Percentiles rank a stretch among this genome's conserved stretches.
Conservation (phyloP, 768 basidiomycete species). For the Kwoniella newhampshirensis region DNA sequence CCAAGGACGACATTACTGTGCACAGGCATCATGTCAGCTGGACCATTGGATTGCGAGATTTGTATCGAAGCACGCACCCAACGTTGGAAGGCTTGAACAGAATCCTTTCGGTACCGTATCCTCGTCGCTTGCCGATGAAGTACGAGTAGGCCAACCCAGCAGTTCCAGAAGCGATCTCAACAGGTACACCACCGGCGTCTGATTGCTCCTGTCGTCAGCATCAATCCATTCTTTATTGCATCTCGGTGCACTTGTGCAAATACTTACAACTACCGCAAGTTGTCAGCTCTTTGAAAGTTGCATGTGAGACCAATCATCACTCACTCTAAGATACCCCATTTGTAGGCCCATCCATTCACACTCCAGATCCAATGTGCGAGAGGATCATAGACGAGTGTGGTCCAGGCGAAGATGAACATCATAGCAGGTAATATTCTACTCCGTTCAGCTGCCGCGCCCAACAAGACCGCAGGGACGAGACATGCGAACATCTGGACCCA, state of each 20-base stretch:
- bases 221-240: background rate
- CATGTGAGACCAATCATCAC: background rate
- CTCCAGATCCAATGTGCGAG: slow-evolving; percentile 98
- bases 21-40: background rate
- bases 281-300: background rate
- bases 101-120: slow-evolving; percentile 84
- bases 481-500: slow-evolving; percentile 55
- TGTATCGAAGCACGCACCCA: slow-evolving; percentile 12
- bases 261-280: slow-evolving; percentile 10
- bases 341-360: slow-evolving; percentile 69
- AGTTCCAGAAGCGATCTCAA: slow-evolving; percentile 91
- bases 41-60: background rate
- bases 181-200: slow-evolving; percentile 89
- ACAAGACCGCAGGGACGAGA: slow-evolving; percentile 73
- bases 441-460: slow-evolving; percentile 87
- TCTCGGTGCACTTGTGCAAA: background rate
- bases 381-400: slow-evolving; percentile 81
- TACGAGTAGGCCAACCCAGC: slow-evolving; percentile 79
- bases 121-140: slow-evolving; percentile 85
- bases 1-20: slow-evolving; percentile 83
- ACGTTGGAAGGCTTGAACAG: slow-evolving; percentile 95
- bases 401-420: slow-evolving; percentile 90
- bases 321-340: slow-evolving; percentile 64
- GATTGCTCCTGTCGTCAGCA: background rate
- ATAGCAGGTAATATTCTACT: slow-evolving; percentile 78